Percentiles rank a stretch among this genome's conserved stretches.
phyloP scores from a whole-genome alignment of 140 eudicot species.

The Stevia rebaudiana region DNA sequence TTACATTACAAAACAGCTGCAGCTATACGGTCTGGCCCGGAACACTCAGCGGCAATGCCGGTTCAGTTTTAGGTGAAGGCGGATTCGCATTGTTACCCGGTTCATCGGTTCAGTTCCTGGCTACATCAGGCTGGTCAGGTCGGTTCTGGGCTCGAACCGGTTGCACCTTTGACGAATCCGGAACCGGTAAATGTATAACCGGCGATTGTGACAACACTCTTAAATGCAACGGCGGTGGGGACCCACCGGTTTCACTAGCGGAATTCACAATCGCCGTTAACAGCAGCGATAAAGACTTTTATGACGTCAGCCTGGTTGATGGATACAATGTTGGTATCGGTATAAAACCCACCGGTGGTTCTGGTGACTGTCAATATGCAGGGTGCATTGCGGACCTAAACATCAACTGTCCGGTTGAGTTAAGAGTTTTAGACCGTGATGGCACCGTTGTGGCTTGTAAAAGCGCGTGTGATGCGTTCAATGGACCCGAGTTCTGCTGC shows the following conservation, averaged over 20 bases:
- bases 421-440: conserved; percentile 32
- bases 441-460: conserved; percentile 65
- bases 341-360: conserved; percentile 54
- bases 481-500: conserved; percentile 65
- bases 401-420: conserved; percentile 48
- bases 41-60: conserved; percentile 53
- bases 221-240: conserved; percentile 67
- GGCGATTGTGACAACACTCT: conserved; percentile 68
- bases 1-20: conserved; percentile 61
- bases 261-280: conserved; percentile 64
- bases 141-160: conserved; percentile 88
- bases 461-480: conserved; percentile 75
- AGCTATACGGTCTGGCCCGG: conserved; percentile 83
- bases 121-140: conserved; percentile 69
- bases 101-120: conserved; percentile 43
- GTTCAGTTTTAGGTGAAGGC: conserved; percentile 46
- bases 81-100: conserved; percentile 64
- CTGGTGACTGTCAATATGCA: conserved; percentile 73
- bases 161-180: conserved; percentile 56
- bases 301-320: conserved; percentile 78
- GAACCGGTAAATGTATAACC: conserved; percentile 54
- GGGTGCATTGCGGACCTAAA: conserved; percentile 67
- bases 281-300: conserved; percentile 65
- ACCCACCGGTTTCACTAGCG: conserved; percentile 63
- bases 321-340: conserved; percentile 79